These are phyloP conservation scores for Leishmania gerbilli DNA, from an alignment of 208 protist species.

Conservation along the genomic window DNA sequence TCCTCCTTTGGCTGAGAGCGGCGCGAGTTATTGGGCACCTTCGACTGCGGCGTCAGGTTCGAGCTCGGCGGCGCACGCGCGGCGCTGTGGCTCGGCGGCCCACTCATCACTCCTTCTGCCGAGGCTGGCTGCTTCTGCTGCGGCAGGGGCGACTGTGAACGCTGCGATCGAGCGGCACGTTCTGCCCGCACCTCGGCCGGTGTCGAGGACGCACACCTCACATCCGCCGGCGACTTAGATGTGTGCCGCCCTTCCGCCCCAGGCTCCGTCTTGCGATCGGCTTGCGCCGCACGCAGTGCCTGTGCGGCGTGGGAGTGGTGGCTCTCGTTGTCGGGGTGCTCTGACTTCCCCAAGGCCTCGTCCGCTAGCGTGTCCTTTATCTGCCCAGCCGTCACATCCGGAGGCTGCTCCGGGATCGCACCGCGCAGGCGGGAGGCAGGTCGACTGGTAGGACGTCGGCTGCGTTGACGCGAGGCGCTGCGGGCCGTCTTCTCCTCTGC, in stretches of 20 bases:
- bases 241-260: neutral
- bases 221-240: neutral
- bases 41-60: conserved; percentile 5
- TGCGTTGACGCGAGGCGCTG: conserved; percentile 41
- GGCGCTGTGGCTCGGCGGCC: neutral
- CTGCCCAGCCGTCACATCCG: conserved; percentile 48
- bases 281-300: neutral
- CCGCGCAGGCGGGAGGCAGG: conserved; percentile 43
- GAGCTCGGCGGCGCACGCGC: conserved; percentile 7
- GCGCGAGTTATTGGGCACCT: neutral
- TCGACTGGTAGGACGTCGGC: conserved; percentile 47
- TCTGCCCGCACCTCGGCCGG: neutral
- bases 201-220: neutral
- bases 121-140: neutral
- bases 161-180: neutral
- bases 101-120: neutral
- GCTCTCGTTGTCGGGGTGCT: neutral
- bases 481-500: conserved; percentile 26
- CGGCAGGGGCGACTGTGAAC: neutral
- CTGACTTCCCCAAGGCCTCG: conserved; percentile 18
- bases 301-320: neutral
- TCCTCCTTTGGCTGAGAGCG: neutral
- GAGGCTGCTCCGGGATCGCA: conserved; percentile 69
- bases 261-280: neutral
- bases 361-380: conserved; percentile 53